A percentile compares a stretch with the other conserved stretches of the same genome.
phyloP scores from a whole-genome alignment of 129 eudicot genomes.

The Pittosporum tobira region DNA sequence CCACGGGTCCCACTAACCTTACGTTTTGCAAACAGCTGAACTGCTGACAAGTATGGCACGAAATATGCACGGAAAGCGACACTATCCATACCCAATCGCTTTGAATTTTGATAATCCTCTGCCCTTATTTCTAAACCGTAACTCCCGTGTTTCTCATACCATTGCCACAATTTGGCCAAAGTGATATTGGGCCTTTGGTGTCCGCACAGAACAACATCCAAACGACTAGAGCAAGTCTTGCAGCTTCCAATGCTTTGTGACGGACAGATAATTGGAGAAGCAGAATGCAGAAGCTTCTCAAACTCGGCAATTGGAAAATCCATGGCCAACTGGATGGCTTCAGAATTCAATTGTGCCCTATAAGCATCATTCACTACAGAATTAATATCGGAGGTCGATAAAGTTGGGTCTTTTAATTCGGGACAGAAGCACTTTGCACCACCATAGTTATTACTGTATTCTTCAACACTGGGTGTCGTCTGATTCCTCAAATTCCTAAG shows the following conservation, averaged over 20 bases:
- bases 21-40: slow-evolving; percentile 27
- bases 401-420: slow-evolving; percentile 1
- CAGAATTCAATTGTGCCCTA: slow-evolving; percentile 24
- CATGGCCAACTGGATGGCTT: slow-evolving; percentile 15
- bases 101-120: slow-evolving; percentile 7
- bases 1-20: background rate
- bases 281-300: slow-evolving; percentile 20
- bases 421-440: background rate
- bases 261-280: slow-evolving; percentile 25
- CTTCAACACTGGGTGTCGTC: background rate
- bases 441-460: background rate
- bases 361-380: slow-evolving; percentile 19
- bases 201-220: background rate
- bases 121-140: slow-evolving; percentile 28
- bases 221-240: slow-evolving; percentile 5
- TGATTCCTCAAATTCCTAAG: background rate
- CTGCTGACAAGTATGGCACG: slow-evolving; percentile 29
- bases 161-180: slow-evolving; percentile 24
- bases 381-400: background rate
- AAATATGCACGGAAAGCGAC: slow-evolving; percentile 25
- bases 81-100: slow-evolving; percentile 13
- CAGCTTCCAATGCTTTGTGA: background rate
- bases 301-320: slow-evolving; percentile 30
- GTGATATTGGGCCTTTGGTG: slow-evolving; percentile 17
- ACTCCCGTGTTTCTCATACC: slow-evolving; percentile 35